Base-by-base conservation (phyloP, 2,329 filamentous ascomycete genomes). In the Talaromyces sp. region DNA sequence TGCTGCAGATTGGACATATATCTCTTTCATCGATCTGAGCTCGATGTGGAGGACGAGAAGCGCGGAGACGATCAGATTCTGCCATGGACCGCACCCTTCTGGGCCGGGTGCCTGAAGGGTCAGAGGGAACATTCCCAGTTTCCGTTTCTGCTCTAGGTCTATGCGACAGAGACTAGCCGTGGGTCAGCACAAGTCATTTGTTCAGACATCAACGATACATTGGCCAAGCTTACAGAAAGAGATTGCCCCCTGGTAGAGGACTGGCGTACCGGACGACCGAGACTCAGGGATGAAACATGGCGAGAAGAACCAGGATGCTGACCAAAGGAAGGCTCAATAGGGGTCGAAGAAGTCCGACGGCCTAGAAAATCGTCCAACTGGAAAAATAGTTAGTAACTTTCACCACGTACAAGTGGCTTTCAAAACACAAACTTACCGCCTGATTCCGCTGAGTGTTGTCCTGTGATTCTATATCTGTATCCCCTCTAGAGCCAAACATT, bases 1-100 rank as follows among this genome's bases (percentile, higher is more conserved):
- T 66, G 50, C 74, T 72, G 58, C 78, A 80, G 19, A 80, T 71
- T 4, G 78, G 78, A 63, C 78, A 80, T 33, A 77, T 66, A 61
- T 79, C 77, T 43, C 69, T 68, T 63, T 80, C 77, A 10, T 71
- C 68, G 5, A 74, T 58, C 5, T 57, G 62, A n/a, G 60, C 65
- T 33, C 50, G 57, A 13, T 53, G 54, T 28, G 56, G 11, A 40
- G 65, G 64, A 33, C 19, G 33, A 15, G 35, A 28, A 17, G n/a
- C 15, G 22, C 56, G 54, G 39, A 52, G 41, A 36, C 59, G 61
- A 7, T 61, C 59, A 31, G 58, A 11, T 33, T 59, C 53, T 17
- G 56, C 58, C 41, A 60, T 45, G 9, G 60, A 59, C 39, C 56
- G 53, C 40, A 41, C 54, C 41, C 60, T 56, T 17, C 53, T 48